Evolutionary conservation across 805 yeast species (phyloP).

Genomic region (Ogataea henricii): DNA sequence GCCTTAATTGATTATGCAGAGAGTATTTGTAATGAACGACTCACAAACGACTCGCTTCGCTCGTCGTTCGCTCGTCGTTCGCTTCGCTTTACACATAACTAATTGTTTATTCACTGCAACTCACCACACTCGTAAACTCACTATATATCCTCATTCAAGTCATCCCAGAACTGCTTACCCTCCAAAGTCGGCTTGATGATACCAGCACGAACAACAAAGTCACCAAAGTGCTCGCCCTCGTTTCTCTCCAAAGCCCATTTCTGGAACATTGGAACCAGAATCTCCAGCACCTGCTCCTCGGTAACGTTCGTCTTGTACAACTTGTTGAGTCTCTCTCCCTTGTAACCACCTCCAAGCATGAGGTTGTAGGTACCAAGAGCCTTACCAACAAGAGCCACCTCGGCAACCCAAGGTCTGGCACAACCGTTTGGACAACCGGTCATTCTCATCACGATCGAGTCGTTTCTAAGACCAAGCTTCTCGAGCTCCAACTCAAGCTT

Average conservation of each 20-base stretch:
- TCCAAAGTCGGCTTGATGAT: conserved; percentile 84
- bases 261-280: conserved; percentile 83
- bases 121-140: not conserved
- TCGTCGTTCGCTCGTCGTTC: not conserved
- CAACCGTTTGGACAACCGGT: conserved; percentile 99
- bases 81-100: not conserved
- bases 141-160: conserved; percentile 75
- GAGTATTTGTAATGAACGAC: no score
- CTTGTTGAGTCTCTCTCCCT: conserved; percentile 91
- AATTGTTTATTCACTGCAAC: not conserved
- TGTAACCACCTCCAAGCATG: conserved; percentile 94
- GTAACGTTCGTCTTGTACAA: conserved; percentile 83
- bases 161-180: conserved; percentile 94
- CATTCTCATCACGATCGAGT: conserved; percentile 95
- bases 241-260: conserved; percentile 91
- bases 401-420: conserved; percentile 98
- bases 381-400: conserved; percentile 92
- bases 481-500: conserved; percentile 86
- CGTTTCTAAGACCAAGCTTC: conserved; percentile 91
- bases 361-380: conserved; percentile 92
- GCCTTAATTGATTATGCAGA: no score
- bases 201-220: conserved; percentile 85
- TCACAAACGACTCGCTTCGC: not conserved
- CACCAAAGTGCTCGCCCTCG: conserved; percentile 95
- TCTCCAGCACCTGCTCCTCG: conserved; percentile 82